Evolutionary conservation across 2,329 filamentous ascomycete genomes (phyloP), one percentile per base, ranked within the genome.

Genomic region (Stemphylium vesicarium): DNA sequence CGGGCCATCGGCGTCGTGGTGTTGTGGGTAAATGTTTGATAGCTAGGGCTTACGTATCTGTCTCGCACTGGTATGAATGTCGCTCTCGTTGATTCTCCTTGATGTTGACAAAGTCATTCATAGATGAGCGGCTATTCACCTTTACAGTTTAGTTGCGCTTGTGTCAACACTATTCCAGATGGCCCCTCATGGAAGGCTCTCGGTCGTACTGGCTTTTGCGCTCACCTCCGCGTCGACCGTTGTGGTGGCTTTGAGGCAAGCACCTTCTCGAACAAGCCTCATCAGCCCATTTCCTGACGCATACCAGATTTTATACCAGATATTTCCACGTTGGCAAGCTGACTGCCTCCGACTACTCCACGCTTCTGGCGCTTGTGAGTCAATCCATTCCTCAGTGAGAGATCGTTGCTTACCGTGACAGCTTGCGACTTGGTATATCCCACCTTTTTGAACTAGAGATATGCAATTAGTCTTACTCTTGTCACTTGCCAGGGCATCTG

Each of bases 171-270:
- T 20, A 4, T 51, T 20, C 8, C 32, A 33, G 4, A 65, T 71
- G 64, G 64, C 63, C 29, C 50, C 59, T 44, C 62, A 71, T 56
- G 69, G 46, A n/a, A 62, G n/a, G 15, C 55, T 68, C 11, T 63
- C 65, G 5, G 32, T 70, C 10, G 51, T 64, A 2, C 36, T 66
- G 12, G 63, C 68, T 5, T 72, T 72, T 37, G 58, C 51, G 32
- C 61, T 72, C 13, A 71, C 69, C 10, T 62, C 62, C 18, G 24
- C 66, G 7, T 73, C 70, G 24, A 73, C 70, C 7, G 18, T 70
- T 12, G 58, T 73, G 18, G 66, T 73, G 40, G 63, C 59, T 26
- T 51, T 72, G 18, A 70, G 70, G 70, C 67, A 60, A 47, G 42
- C n/a, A 50, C 40, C 8, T 48, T 36, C 37, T 5, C 20, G 29